Evolutionary conservation across 176 grass and related monocot species (phyloP), one percentile per base, ranked within the genome.

Genomic region (Rhynchospora breviuscula): DNA sequence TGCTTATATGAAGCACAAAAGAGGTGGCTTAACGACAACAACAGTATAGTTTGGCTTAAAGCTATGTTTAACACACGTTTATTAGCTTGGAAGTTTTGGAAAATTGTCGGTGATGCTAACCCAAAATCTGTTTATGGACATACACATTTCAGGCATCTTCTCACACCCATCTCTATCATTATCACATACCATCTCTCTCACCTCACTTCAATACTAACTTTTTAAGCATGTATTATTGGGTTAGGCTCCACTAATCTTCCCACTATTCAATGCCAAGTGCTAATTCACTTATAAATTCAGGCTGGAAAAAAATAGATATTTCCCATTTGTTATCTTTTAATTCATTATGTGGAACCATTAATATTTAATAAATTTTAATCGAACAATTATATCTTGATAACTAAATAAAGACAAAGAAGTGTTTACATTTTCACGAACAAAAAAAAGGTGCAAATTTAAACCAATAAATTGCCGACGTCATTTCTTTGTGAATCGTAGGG

Each of bases 21-120:
- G 46, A 78, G 49, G 25, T 29, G 74, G 25, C 8, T 23, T 57
- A 57, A 19, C 10, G 19, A 60, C 1, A 61, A 26, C 51, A 79
- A 79, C 77, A 79, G 51, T 60, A 51, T 59, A 79, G 18, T 60
- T 79, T 59, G 59, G 40, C 79, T 81, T 81, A 81, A 81, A 81
- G 79, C 35, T 81, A 47, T 81, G 79, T 81, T 23, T 64, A 81
- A 64, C 15, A 63, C 59, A 48, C 49, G 59, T 81, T 81, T 81
- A 64, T 81, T 81, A 46, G 31, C 79, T 81, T 81, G 79, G 18
- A 81, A 60, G 79, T 64, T 25, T 60, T 81, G 31, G 79, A 49
- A 81, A 81, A 81, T 13, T 81, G 79, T 81, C 79, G 79, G 79
- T 81, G 79, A 81, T 49, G 53, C 58, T 43, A 81, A 81, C 79